Conservation (phyloP, 441 rosid species). For the Melastoma candidum region DNA sequence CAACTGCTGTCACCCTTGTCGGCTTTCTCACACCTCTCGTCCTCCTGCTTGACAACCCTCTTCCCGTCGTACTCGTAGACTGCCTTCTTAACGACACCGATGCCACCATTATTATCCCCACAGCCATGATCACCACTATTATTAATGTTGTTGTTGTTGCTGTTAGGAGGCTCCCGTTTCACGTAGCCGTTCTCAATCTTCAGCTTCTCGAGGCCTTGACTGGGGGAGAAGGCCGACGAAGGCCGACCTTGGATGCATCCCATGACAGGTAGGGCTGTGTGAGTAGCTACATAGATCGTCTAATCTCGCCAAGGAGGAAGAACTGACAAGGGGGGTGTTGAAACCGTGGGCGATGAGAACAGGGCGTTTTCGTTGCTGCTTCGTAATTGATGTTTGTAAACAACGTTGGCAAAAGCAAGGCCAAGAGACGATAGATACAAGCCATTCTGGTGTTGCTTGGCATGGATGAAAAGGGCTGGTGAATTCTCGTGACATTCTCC, state of each 20-base stretch:
- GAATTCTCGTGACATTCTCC: too few relatives aligned
- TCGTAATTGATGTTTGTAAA: too few relatives aligned
- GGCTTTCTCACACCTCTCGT: conserved; percentile 8
- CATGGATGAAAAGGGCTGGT: too few relatives aligned
- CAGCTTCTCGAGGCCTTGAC: conserved; percentile 15
- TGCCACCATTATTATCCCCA: neutral
- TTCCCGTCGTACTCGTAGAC: neutral
- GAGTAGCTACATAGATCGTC: too few relatives aligned
- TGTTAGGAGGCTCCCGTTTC: conserved; percentile 17
- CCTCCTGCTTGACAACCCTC: conserved; percentile 3
- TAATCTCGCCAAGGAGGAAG: too few relatives aligned
- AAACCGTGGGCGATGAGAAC: too few relatives aligned
- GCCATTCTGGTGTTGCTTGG: too few relatives aligned
- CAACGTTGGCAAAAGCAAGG: too few relatives aligned
- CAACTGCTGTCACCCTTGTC: conserved; percentile 10
- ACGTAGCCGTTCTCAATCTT: conserved; percentile 21
- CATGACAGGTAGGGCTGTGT: conserved; percentile 11
- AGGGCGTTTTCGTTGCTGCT: too few relatives aligned
- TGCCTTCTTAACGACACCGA: neutral
- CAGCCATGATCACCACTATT: conserved; percentile 3
- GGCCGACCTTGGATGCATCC: conserved; percentile 31
- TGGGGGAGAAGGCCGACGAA: conserved; percentile 13
- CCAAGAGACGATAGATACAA: too few relatives aligned
- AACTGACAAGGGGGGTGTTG: too few relatives aligned
- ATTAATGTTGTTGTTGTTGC: conserved; percentile 7